Evolutionary conservation across 2,329 filamentous ascomycete genomes (phyloP).

Genomic region (Pseudocercospora vitis): DNA sequence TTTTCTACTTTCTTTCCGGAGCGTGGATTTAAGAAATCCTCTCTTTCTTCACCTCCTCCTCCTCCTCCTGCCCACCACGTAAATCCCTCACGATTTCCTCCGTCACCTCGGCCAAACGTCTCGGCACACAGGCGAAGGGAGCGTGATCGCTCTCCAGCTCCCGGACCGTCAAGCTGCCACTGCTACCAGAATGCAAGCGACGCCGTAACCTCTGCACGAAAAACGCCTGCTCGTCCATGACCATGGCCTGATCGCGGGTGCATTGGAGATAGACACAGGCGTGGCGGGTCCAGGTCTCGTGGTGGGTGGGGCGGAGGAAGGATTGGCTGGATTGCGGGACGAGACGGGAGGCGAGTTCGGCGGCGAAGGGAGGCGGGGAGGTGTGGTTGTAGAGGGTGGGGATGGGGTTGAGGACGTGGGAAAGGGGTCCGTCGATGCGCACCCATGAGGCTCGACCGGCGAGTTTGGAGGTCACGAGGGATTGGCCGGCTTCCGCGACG

Average conservation of each 20-base stretch:
- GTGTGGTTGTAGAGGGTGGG: conserved; percentile 17
- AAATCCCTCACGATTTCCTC: conserved; percentile 16
- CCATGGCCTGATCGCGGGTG: conserved; percentile 21
- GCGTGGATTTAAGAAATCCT: too few species aligned
- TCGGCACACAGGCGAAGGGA: conserved; percentile 18
- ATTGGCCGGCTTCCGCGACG: conserved; percentile 21
- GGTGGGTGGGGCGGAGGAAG: conserved; percentile 12
- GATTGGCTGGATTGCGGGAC: conserved; percentile 18
- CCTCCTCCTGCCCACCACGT: neutral
- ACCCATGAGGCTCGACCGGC: conserved; percentile 23
- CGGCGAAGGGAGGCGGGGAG: neutral
- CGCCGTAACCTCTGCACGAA: too few species aligned
- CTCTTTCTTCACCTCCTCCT: too few species aligned
- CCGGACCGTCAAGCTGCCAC: conserved; percentile 6
- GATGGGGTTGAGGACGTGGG: conserved; percentile 14
- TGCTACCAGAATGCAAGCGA: conserved; percentile 5
- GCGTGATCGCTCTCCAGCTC: conserved; percentile 20
- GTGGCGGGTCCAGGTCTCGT: conserved; percentile 16
- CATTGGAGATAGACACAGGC: conserved; percentile 20
- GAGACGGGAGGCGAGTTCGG: conserved; percentile 10
- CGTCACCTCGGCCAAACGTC: conserved; percentile 11
- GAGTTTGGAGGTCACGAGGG: conserved; percentile 18
- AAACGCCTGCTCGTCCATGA: conserved; percentile 16
- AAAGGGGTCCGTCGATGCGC: conserved; percentile 13
- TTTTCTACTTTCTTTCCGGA: too few species aligned